Evolutionary conservation across 495 filamentous ascomycete genomes (phyloP).

Genomic region (Pseudoneurospora amorphoporcata): DNA sequence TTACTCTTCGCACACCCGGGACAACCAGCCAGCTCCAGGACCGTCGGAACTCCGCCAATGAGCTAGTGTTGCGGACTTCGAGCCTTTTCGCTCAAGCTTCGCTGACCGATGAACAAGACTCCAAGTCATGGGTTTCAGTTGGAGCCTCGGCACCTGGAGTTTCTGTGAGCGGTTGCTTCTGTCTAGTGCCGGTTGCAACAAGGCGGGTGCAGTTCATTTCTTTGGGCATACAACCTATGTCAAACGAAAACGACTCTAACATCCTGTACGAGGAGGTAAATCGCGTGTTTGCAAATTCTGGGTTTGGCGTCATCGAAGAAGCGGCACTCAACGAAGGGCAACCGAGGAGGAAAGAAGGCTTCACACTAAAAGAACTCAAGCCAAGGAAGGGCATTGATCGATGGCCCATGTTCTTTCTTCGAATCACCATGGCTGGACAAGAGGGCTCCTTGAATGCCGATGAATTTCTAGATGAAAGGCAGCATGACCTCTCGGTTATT

Average conservation of each 20-base stretch:
- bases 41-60: neutral
- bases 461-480: conserved; percentile 28
- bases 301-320: conserved; percentile 59
- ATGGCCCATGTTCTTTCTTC: conserved; percentile 88
- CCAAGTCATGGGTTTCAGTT: conserved; percentile 54
- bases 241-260: conserved; percentile 45
- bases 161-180: conserved; percentile 58
- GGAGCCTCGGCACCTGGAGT: conserved; percentile 52
- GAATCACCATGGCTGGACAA: conserved; percentile 40
- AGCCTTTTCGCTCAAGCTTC: conserved; percentile 54
- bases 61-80: conserved; percentile 5
- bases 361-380: conserved; percentile 47
- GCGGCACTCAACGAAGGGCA: conserved; percentile 10
- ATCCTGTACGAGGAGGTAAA: conserved; percentile 74
- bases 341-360: conserved; percentile 29
- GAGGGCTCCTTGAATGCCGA: conserved; percentile 9
- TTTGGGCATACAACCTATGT: conserved; percentile 53
- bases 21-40: neutral
- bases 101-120: conserved; percentile 41
- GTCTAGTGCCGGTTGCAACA: conserved; percentile 54
- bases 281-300: conserved; percentile 61
- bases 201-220: conserved; percentile 73
- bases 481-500: conserved; percentile 31
- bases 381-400: conserved; percentile 59
- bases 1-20: conserved; percentile 9